Evolutionary conservation across 805 yeast species (phyloP).

Genomic region (Candida xyloterini): DNA sequence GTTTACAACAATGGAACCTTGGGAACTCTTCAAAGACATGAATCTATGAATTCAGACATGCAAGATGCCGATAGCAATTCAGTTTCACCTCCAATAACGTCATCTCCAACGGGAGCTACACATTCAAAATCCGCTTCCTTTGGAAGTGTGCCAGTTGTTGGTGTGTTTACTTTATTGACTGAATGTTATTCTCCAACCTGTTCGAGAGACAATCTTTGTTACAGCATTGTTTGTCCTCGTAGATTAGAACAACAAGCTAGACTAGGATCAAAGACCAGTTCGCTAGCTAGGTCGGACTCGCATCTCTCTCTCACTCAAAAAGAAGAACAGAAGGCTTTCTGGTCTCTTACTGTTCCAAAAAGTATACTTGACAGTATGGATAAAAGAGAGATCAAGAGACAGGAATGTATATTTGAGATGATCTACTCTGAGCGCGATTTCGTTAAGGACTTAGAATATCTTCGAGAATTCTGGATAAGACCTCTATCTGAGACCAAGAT

Average conservation of each 20-base stretch:
- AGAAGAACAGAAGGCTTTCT: conserved; percentile 76
- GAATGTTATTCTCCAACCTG: conserved; percentile 98
- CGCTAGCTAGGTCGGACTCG: conserved; percentile 72
- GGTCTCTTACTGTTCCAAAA: conserved; percentile 91
- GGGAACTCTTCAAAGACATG: conserved; percentile 23
- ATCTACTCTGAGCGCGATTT: conserved; percentile 93
- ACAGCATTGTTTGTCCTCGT: conserved; percentile 94
- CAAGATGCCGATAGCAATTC: conserved; percentile 16
- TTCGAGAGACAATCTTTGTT: conserved; percentile 81
- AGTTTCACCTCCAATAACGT: conserved; percentile 14
- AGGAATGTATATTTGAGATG: conserved; percentile 91
- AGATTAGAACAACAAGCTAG: conserved; percentile 94
- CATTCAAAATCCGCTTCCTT: conserved; percentile 1
- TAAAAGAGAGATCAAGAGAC: conserved; percentile 85
- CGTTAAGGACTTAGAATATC: conserved; percentile 88
- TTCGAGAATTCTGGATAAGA: conserved; percentile 90
- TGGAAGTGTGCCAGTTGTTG: conserved; percentile 53
- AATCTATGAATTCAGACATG: conserved; percentile 24
- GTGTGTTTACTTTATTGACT: conserved; percentile 87
- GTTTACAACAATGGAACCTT: conserved; percentile 22
- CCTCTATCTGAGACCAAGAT: conserved; percentile 84
- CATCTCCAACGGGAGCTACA: conserved; percentile 17
- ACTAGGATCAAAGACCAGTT: conserved; percentile 80
- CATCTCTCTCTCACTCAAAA: conserved; percentile 68
- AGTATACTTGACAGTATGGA: conserved; percentile 73